These are phyloP conservation scores for Pulicaria dysenterica DNA, from an alignment of 129 eudicot species.

Conservation along the genomic window DNA sequence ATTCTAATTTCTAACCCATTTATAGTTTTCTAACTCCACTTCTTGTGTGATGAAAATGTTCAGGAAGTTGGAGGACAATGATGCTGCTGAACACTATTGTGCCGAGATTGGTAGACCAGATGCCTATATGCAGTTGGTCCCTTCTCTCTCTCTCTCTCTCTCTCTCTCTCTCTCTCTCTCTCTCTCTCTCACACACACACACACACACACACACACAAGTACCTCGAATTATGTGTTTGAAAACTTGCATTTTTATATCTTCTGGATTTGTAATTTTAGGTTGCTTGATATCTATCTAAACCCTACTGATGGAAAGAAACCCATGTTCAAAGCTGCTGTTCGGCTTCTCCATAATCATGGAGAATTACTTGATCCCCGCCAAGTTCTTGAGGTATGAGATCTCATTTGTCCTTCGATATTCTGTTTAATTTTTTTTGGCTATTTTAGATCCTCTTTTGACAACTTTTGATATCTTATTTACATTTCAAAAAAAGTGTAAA, in stretches of 20 bases:
- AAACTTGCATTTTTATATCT: slow-evolving; percentile 3
- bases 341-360: slow-evolving; percentile 96
- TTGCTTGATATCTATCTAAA: slow-evolving; percentile 94
- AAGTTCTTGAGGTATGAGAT: slow-evolving; percentile 79
- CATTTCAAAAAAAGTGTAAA: not conserved
- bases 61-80: slow-evolving; percentile 95
- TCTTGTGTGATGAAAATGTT: slow-evolving; percentile 9
- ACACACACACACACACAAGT: slow-evolving; percentile 6
- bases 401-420: not conserved
- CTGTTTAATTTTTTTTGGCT: too few species aligned
- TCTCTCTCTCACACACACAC: slow-evolving; percentile 25
- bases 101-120: slow-evolving; percentile 97
- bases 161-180: slow-evolving; percentile 36
- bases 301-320: slow-evolving; percentile 88
- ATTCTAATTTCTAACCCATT: not conserved
- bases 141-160: slow-evolving; percentile 35
- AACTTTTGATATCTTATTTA: too few species aligned
- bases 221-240: not conserved
- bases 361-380: slow-evolving; percentile 86
- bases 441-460: too few species aligned
- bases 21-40: not conserved
- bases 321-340: slow-evolving; percentile 96
- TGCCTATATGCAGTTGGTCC: slow-evolving; percentile 93
- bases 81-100: slow-evolving; percentile 97
- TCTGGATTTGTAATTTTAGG: slow-evolving; percentile 44